Evolutionary conservation across 352 stramenopile genomes (phyloP), one percentile per base, ranked within the genome.

Genomic region (Globisporangium camurandrum): DNA sequence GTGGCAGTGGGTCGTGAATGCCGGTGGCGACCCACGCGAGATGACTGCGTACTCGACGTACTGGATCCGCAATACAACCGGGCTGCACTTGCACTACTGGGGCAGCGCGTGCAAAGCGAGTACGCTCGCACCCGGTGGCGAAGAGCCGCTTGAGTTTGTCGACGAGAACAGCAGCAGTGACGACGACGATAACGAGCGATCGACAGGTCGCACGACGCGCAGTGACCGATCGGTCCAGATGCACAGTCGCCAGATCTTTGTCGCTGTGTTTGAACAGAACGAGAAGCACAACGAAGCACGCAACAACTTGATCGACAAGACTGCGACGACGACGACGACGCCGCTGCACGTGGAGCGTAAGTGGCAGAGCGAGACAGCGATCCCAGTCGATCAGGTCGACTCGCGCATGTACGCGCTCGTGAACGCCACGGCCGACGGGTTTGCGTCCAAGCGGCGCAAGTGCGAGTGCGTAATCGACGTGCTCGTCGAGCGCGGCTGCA

Each of bases 391-490:
- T 27, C 82, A 93, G 69, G 71, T 82, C 33, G 78, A 93, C 61
- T 91, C 78, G 17, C 75, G 78, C 34, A 75, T 90, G 75, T 93
- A 88, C 61, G 76, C 78, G 7, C 61, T 93, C 5, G 71, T 88
- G 20, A 77, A 89, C 48, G 55, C 67, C 39, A 69, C 88, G 62
- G 61, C 62, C 3, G 77, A 88, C 31, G 51, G 60, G 17, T 57
- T 62, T 4, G 63, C 65, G 2, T 62, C 59, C 5, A 59, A 61
- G 34, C 76, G 84, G 58, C 69, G 72, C 34, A 88, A 88, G 45
- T 93, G 81, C 31, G 84, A 95, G 56, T 92, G 82, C 44, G 72
- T 90, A 28, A 88, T 95, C 49, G 84, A 93, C 43, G 81, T 95
- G 4, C 51, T 89, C 12, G 72, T 95, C 8, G 77, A 95, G 48